Base-by-base conservation (phyloP, 768 basidiomycete genomes). In the Phylloporus arenicola region DNA sequence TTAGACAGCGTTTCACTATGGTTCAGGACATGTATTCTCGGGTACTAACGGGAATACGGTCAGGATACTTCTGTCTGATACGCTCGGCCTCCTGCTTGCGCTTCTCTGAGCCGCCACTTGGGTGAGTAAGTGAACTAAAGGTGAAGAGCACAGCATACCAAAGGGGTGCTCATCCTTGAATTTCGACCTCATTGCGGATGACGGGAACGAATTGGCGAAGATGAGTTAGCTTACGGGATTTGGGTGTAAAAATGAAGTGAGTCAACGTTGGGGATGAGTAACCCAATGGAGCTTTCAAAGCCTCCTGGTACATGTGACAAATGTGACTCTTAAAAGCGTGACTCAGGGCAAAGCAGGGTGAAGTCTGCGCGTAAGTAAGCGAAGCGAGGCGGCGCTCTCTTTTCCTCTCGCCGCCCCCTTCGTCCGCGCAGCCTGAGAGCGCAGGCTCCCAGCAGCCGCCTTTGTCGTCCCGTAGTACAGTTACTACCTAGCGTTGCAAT, bases 161-260 rank as follows among this genome's bases (percentile, higher is more conserved):
- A 97, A 98, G 55, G 92, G 92, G 71, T 99, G 95, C 74, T 98
- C 95, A 73, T 97, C 95, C 84, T 93, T 94, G 78, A 94, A 94
- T 74, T 93, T 93, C 66, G 91, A 92, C 71, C 89, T 83, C 89
- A 92, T 92, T 52, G 74, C 62, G 50, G 25, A 29, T 46, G 27
- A 16, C 5, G 53, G 38, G 6, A 45, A 29, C 11, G 43, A 44
- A 45, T 31, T 49, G 25, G 40, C 17, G 55, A 48, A 38, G 39
- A 25, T 40, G 45, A n/a, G 41, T 44, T 34, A 43, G 46, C 24
- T 52, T 48, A 47, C 31, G 17, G 42, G 16, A 43, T 51, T 45
- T 52, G 40, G 53, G 51, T 43, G 47, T 37, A 31, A 50, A 51
- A 42, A 49, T 48, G 43, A 48, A 53, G 58, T 40, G 59, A 51